These are phyloP conservation scores for Exophiala oligosperma DNA, from an alignment of 2,329 filamentous ascomycete species.

Conservation along the genomic window DNA sequence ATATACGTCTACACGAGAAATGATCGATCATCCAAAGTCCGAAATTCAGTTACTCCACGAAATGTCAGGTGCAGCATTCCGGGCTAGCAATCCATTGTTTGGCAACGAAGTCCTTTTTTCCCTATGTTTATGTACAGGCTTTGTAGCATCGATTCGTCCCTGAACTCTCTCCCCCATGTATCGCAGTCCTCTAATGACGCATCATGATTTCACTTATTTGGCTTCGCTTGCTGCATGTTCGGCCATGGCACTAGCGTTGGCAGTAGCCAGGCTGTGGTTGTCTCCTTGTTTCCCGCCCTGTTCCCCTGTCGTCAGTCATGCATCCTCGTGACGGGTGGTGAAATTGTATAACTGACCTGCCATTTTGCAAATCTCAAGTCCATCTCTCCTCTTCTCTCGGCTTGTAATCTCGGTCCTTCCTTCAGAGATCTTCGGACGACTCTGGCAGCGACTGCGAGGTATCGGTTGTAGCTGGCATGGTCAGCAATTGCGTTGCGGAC, in stretches of 20 bases:
- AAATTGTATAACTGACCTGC: constrained; percentile 67
- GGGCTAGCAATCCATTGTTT: background rate
- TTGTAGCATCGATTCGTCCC: constrained; percentile 22
- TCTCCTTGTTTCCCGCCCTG: constrained; percentile 98
- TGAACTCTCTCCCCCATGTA: constrained; percentile 27
- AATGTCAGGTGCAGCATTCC: constrained; percentile 1
- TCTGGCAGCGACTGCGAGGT: constrained; percentile 91
- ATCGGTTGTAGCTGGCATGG: constrained; percentile 91
- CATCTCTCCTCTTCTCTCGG: constrained; percentile 86
- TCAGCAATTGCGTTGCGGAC: constrained; percentile 34
- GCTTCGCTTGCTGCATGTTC: constrained; percentile 43
- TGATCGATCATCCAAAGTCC: background rate
- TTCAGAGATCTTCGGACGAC: constrained; percentile 95
- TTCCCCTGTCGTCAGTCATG: constrained; percentile 7
- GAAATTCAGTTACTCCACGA: background rate
- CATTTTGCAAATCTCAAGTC: constrained; percentile 92
- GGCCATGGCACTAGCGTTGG: constrained; percentile 52
- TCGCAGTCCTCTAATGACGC: constrained; percentile 2
- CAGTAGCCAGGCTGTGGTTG: constrained; percentile 65
- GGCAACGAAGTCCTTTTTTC: background rate
- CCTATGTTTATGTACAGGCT: constrained; percentile 1
- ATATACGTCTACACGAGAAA: background rate
- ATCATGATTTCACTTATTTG: constrained; percentile 38
- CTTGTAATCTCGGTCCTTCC: constrained; percentile 83
- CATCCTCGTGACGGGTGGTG: background rate